Evolutionary conservation across 257 asterid genomes (phyloP), one percentile per base, ranked within the genome.

Genomic region (Marsdenia floribunda): DNA sequence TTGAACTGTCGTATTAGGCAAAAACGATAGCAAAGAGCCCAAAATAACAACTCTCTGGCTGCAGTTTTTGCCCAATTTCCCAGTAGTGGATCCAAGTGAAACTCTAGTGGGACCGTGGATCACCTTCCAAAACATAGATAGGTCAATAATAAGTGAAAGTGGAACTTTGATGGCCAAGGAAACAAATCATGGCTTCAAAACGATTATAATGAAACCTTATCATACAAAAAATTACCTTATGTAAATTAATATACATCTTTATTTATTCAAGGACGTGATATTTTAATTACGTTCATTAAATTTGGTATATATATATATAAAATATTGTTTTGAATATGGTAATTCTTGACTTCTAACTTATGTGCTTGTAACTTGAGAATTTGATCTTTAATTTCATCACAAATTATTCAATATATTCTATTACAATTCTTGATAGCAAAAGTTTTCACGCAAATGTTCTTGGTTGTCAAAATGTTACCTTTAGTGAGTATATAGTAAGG

Each of bases 121-220:
- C 10, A 44, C 47, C 11, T 44, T 44, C 11, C 47, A 44, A 44
- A 6, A 44, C 8, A 44, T 44, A 44, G 47, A 44, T 44, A 44
- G 11, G 1, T 50, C 46, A 13, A 47, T 38, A 3, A 3, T 69
- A 38, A 12, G 4, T 1, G 59, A 57, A 22, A 40, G 59, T 8
- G 59, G 73, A 19, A 47, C 40, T 46, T 46, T 13, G 73, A 69
- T 46, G 73, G 73, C 18, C 58, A 69, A n/a, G 73, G 73, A 7
- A n/a, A 37, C 54, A 7, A 69, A 50, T 59, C 59, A 6, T 69
- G 73, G 73, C 13, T 15, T 5, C 33, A 46, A 26, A 69, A 46
- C 10, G 6, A 46, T 44, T 69, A 57, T 18, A 16, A 44, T 22
- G 44, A 69, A 46, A 12, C 53, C 3, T 1, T 1, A 0, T 13